Evolutionary conservation across 2,329 filamentous ascomycete genomes (phyloP).

Genomic region (Botryotinia convoluta): DNA sequence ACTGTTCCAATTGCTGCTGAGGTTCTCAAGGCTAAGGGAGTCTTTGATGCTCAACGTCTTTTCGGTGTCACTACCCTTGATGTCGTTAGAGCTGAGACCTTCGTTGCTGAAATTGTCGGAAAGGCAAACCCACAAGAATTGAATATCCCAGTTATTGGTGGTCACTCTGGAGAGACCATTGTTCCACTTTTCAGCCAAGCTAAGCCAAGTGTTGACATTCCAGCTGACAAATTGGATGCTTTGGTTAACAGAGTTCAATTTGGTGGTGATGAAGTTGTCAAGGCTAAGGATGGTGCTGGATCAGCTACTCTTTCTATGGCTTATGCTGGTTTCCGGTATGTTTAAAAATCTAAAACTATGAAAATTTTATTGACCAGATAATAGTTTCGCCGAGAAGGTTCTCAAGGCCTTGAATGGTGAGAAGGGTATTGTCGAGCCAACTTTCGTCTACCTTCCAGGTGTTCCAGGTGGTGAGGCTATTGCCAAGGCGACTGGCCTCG

Average conservation of each 20-base stretch:
- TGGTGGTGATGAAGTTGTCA: conserved; percentile 97
- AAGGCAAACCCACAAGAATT: conserved; percentile 42
- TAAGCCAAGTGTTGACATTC: conserved; percentile 74
- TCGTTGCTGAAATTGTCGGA: conserved; percentile 71
- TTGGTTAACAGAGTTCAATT: conserved; percentile 95
- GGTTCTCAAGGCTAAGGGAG: conserved; percentile 90
- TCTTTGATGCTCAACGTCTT: conserved; percentile 99
- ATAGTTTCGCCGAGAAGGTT: conserved; percentile 88
- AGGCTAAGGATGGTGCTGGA: conserved; percentile 97
- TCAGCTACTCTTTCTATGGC: conserved; percentile 99
- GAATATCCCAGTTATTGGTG: conserved; percentile 88
- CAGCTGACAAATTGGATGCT: conserved; percentile 39
- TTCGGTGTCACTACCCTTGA: conserved; percentile 99
- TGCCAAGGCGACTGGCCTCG: conserved; percentile 75
- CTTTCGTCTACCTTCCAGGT: conserved; percentile 92
- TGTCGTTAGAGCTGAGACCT: conserved; percentile 94
- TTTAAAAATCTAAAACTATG: neutral
- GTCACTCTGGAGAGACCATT: conserved; percentile 97
- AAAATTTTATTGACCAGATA: conserved; percentile 21
- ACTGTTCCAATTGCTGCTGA: conserved; percentile 97
- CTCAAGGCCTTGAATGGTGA: conserved; percentile 91
- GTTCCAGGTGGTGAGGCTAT: conserved; percentile 84
- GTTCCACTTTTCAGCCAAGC: conserved; percentile 95
- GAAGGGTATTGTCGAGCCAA: conserved; percentile 90
- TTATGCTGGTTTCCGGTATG: conserved; percentile 92